Evolutionary conservation across 257 asterid species (phyloP).

Genomic region (Echites panduratus): DNA sequence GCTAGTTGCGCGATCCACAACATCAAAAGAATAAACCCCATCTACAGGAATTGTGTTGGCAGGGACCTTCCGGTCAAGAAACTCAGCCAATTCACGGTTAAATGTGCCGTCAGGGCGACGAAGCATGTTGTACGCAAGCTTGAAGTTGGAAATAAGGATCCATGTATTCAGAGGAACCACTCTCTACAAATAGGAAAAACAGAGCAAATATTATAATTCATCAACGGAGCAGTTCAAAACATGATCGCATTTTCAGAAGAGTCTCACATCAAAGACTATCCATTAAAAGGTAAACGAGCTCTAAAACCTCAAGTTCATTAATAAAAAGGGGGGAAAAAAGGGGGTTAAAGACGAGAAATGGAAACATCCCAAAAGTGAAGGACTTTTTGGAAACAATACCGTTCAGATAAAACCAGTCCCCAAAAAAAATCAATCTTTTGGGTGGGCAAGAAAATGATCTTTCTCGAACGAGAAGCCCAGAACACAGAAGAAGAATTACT

Average conservation of each 20-base stretch:
- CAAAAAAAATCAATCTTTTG: background rate
- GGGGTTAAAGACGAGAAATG: constrained; percentile 4
- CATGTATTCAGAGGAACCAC: constrained; percentile 46
- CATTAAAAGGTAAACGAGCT: constrained; percentile 2
- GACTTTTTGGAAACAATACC: background rate
- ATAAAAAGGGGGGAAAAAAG: too few species aligned
- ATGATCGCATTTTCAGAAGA: background rate
- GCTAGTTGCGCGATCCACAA: constrained; percentile 29
- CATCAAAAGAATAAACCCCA: constrained; percentile 46
- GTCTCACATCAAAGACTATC: background rate
- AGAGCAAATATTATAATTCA: background rate
- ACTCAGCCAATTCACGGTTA: constrained; percentile 42
- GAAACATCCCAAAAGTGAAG: background rate
- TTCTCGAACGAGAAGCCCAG: constrained; percentile 9
- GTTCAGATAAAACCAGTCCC: constrained; percentile 5
- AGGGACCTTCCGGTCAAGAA: constrained; percentile 37
- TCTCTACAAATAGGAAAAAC: constrained; percentile 23
- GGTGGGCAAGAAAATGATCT: background rate
- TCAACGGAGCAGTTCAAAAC: background rate
- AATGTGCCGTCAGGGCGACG: constrained; percentile 46
- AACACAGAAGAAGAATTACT: background rate
- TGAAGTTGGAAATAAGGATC: constrained; percentile 45
- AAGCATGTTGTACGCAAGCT: constrained; percentile 40
- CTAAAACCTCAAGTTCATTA: background rate
- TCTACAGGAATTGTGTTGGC: constrained; percentile 34